Percentiles rank a stretch among this genome's conserved stretches.
Evolutionary conservation across 768 basidiomycete genomes (phyloP).

Genomic region (Hemileccinum rubropunctum): DNA sequence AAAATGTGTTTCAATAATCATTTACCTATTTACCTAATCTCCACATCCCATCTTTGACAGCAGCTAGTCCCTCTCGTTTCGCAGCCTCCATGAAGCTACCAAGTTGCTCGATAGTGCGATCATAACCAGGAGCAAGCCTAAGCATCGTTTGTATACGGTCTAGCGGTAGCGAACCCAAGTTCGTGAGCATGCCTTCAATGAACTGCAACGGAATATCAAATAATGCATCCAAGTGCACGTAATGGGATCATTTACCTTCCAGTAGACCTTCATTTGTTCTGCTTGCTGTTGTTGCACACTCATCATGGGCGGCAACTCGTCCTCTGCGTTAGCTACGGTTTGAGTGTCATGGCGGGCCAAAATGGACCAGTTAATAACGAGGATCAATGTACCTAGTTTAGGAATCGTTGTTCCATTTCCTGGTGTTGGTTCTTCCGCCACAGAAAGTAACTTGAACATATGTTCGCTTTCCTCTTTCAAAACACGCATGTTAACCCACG

Average conservation of each 20-base stretch:
- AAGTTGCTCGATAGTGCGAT: slow-evolving; percentile 77
- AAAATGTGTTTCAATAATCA: background rate
- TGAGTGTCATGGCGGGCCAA: background rate
- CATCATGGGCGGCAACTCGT: slow-evolving; percentile 46
- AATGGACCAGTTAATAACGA: background rate
- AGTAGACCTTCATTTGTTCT: slow-evolving; percentile 84
- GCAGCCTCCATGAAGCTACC: slow-evolving; percentile 78
- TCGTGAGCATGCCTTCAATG: slow-evolving; percentile 90
- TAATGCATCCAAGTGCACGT: background rate
- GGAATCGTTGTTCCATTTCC: slow-evolving; percentile 19
- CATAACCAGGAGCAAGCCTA: slow-evolving; percentile 79
- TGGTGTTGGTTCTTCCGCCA: slow-evolving; percentile 45
- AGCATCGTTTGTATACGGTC: slow-evolving; percentile 91
- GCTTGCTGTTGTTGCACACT: slow-evolving; percentile 72
- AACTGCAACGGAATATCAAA: slow-evolving; percentile 45
- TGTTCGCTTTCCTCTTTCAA: slow-evolving; percentile 65
- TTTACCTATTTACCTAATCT: slow-evolving; percentile 36
- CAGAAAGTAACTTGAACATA: slow-evolving; percentile 63
- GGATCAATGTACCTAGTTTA: slow-evolving; percentile 23
- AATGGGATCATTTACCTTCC: slow-evolving; percentile 58
- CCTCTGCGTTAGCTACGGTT: slow-evolving; percentile 37
- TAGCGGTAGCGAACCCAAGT: slow-evolving; percentile 69
- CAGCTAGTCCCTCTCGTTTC: slow-evolving; percentile 71
- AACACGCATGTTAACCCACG: slow-evolving; percentile 83
- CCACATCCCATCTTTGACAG: slow-evolving; percentile 70